Evolutionary conservation across 306 rosid species (phyloP).

Genomic region (cucumber (Cucumis sativus)): Cucumber_9930_V3 NC_026660.2:24779001-24779500

Average conservation of each 20-base stretch:
- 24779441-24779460: not conserved
- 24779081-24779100: not conserved
- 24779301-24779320: not conserved
- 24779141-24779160: not conserved
- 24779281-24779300: not conserved
- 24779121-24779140: not conserved
- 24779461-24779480: not conserved
- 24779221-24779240: conserved; percentile 75
- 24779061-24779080: not conserved
- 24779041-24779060: not conserved
- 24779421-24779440: not conserved
- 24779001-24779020: conserved; percentile 88
- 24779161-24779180: not conserved
- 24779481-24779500: not conserved
- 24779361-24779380: not conserved
- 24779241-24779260: conserved; percentile 61
- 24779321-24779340: not conserved
- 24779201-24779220: conserved; percentile 86
- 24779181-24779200: conserved; percentile 45
- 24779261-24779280: conserved; percentile 54
- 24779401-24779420: no score
- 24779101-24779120: not conserved
- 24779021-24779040: conserved; percentile 35
- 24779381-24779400: not conserved
- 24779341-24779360: no score